Evolutionary conservation across 805 yeast genomes (phyloP), one percentile per base, ranked within the genome.

Genomic region (Wickerhamiella lipophila): DNA sequence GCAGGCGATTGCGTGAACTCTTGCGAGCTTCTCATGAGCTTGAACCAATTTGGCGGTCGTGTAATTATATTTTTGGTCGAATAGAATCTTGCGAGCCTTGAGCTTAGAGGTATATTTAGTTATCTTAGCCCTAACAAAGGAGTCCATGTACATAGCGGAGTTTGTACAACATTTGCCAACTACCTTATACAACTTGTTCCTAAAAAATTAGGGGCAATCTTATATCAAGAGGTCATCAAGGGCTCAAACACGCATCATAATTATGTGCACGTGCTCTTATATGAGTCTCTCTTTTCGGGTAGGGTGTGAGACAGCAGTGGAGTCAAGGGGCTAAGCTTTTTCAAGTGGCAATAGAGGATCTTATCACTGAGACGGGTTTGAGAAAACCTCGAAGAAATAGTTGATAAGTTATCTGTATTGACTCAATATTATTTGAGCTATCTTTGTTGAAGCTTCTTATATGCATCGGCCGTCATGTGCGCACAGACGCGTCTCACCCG

Each of bases 11-110:
- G 23, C 9, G 19, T 40, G 43, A 3, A 40, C 12, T 15, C 12
- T 40, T 9, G 43, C 43, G 43, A 40, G 43, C 30, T 13, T 40
- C 19, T 22, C 29, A 22, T 40, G 43, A 19, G 43, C 43, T n/a
- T 30, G 15, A 3, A 40, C 21, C 27, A 40, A 9, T 25, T n/a
- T 22, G 8, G 21, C 21, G 16, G 43, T 23, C 11, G 25, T 21
- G 13, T 25, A 25, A 15, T 16, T 40, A 23, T 40, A 22, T 40
- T 40, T 40, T 9, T 22, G 30, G 43, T 40, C 43, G 13, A 23
- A 25, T 6, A 40, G 5, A 13, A 22, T 15, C 30, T 40, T 40
- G 12, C 43, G 29, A 15, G 43, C 43, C 30, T 15, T 22, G 8
- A 22, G 15, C 18, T 15, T 40, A 3, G 43, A n/a, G 19, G 43